Evolutionary conservation across 345 rosid species (phyloP), one percentile per base, ranked within the genome.

Genomic region (Ricinus communis): DNA sequence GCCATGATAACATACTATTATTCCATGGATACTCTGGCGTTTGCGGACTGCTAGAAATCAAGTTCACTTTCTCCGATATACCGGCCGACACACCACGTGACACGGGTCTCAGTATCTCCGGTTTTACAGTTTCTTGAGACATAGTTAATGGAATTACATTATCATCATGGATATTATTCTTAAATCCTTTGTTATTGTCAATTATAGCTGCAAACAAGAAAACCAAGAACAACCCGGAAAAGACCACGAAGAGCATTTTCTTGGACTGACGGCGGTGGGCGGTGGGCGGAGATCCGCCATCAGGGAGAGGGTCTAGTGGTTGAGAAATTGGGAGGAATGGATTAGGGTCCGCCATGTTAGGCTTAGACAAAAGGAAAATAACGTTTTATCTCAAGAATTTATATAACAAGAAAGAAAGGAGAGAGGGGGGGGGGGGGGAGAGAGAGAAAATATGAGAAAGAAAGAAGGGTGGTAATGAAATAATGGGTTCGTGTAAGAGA

Each of bases 1-100:
- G 96, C 97, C 97, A 94, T 0, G 97, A 88, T 82, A 94, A 61
- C 82, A 94, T 82, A 74, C 84, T 87, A 59, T 94, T 91, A 80
- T 85, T 88, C 98, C 98, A 94, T 0, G 85, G 77, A 76, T 62
- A 90, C 64, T 82, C 74, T 79, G 49, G 21, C 61, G 72, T 4
- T 41, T 24, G 19, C 10, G 76, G 40, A 27, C 71, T 68, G 38
- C 54, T 63, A 30, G 72, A 25, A 68, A 52, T 52, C 36, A 13
- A 57, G 70, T 84, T 89, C 5, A 87, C 59, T 76, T 94, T 94
- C 78, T 85, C 91, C 5, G 98, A 94, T 15, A 94, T 97, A 0
- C 98, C 98, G 59, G 85, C 82, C 4, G 71, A 61, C 5, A 53
- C 56, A 27, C 89, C 92, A 14, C 91, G 90, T 1, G 88, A 70